Conservation (phyloP, 306 rosid species). For the Cucurbita argyrosperma region DNA sequence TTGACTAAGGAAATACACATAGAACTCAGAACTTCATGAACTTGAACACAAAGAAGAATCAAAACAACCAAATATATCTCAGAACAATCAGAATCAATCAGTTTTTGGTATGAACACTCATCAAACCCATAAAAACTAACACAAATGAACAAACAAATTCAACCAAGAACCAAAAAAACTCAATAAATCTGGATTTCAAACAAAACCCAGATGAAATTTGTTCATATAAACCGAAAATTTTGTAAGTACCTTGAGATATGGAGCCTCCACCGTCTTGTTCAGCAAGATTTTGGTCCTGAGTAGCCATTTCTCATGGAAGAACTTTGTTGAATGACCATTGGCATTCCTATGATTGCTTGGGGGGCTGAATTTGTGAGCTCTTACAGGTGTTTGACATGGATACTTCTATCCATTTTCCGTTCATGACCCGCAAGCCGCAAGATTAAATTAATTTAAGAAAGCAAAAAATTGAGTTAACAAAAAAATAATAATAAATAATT, state of each 20-base stretch:
- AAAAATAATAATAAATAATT: background rate
- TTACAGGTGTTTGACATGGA: background rate
- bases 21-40: background rate
- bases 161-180: background rate
- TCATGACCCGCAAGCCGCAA: background rate
- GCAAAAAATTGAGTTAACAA: background rate
- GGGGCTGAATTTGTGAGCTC: background rate
- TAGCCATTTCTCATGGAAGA: constrained; percentile 13
- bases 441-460: background rate
- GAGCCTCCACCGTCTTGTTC: constrained; percentile 7
- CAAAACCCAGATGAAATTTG: background rate
- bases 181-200: background rate
- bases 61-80: background rate
- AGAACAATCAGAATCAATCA: background rate
- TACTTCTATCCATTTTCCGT: background rate
- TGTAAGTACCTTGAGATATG: constrained; percentile 14
- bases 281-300: constrained; percentile 10
- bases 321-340: background rate
- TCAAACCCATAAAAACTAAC: background rate
- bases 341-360: background rate
- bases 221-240: background rate
- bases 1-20: background rate
- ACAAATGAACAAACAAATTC: background rate
- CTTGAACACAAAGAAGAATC: background rate
- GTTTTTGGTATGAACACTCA: background rate